These are phyloP conservation scores for Quercus lobata DNA, from an alignment of 331 rosid genomes.

Conservation along the genomic window DNA sequence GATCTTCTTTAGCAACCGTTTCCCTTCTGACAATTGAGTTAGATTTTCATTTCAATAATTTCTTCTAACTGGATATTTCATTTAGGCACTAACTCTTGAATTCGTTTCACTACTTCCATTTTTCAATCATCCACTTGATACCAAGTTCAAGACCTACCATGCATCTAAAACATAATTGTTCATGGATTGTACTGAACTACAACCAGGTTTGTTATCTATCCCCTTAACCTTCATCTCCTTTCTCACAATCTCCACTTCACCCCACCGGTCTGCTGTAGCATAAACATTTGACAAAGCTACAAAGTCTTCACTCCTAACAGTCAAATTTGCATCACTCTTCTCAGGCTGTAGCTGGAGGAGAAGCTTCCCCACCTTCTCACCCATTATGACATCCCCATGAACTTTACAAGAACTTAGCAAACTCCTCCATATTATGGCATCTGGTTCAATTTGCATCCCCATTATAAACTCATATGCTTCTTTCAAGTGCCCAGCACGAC, in stretches of 20 bases:
- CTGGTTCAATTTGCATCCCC: conserved; percentile 52
- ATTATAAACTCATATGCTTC: conserved; percentile 60
- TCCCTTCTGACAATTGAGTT: not conserved
- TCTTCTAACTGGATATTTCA: not conserved
- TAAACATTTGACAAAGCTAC: conserved; percentile 77
- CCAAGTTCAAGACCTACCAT: conserved; percentile 9
- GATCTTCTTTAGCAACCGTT: conserved; percentile 24
- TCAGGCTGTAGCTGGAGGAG: conserved; percentile 39
- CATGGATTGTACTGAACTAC: conserved; percentile 53
- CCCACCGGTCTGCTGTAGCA: conserved; percentile 74
- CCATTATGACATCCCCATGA: conserved; percentile 60
- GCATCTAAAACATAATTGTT: conserved; percentile 10
- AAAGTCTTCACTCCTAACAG: conserved; percentile 55
- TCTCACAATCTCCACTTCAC: conserved; percentile 57
- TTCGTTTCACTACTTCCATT: not conserved
- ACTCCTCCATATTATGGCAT: conserved; percentile 68
- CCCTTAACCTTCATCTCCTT: conserved; percentile 54
- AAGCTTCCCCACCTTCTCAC: conserved; percentile 76
- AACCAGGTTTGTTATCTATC: conserved; percentile 51
- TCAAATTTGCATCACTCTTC: conserved; percentile 14
- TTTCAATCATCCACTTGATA: not conserved
- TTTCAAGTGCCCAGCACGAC: conserved; percentile 46
- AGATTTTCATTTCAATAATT: not conserved
- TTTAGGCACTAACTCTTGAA: not conserved
- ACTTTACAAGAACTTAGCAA: conserved; percentile 68